phyloP scores from a whole-genome alignment of 2,329 filamentous ascomycete genomes.

The Cytospora chrysosperma region DNA sequence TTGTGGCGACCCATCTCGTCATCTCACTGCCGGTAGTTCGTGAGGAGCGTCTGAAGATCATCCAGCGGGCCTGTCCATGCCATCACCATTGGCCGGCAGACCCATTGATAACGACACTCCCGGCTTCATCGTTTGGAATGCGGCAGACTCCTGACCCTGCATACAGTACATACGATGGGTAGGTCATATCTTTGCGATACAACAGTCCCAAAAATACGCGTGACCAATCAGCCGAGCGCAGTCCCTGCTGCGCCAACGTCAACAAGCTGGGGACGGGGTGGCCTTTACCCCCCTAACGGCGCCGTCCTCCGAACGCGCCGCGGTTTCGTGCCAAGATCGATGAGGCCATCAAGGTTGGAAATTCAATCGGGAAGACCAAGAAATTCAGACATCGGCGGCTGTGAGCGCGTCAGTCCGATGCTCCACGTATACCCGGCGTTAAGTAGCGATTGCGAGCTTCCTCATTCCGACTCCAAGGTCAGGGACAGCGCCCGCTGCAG shows the following conservation, averaged over 20 bases:
- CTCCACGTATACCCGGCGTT: not conserved
- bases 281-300: not conserved
- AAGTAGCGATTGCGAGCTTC: not conserved
- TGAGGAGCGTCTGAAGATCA: slow-evolving; percentile 5
- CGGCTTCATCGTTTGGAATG: not conserved
- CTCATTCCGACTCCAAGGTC: not conserved
- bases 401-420: not conserved
- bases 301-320: not conserved
- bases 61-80: not conserved
- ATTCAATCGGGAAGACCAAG: not conserved
- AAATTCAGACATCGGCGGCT: too few relatives aligned
- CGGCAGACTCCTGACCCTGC: slow-evolving; percentile 5
- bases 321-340: not conserved
- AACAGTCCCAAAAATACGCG: not conserved
- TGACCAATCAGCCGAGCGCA: not conserved
- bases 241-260: not conserved
- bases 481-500: not conserved
- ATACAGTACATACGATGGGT: not conserved
- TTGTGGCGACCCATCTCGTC: slow-evolving; percentile 16
- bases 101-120: slow-evolving; percentile 1
- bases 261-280: slow-evolving; percentile 1
- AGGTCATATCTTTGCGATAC: slow-evolving; percentile 5
- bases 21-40: slow-evolving; percentile 3
- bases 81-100: slow-evolving; percentile 8
- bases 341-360: too few relatives aligned